Evolutionary conservation across 1,284 basidiomycete genomes (phyloP), one percentile per base, ranked within the genome.

Genomic region (Cryptococcus wingfieldii): DNA sequence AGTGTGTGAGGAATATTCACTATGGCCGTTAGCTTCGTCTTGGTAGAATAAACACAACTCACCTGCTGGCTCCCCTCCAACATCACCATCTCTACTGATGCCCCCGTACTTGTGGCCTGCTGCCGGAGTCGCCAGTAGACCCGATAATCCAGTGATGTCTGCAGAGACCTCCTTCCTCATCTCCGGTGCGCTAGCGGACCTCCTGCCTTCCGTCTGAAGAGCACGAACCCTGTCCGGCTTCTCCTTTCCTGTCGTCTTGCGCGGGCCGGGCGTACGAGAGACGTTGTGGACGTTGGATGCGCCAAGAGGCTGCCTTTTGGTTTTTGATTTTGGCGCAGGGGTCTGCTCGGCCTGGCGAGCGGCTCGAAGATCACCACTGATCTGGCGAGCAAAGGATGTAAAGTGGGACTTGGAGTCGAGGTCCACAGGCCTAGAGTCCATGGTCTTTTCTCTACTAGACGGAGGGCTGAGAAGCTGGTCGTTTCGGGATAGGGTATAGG

Each of bases 81-180:
- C 59, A 28, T 68, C 58, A 5, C 59, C 68, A 59, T 77, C 72
- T 55, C 71, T 72, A 27, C 61, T 66, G 7, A 77, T 44, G 4
- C 45, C 49, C 8, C 59, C 71, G 57, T 65, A 69, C 38, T 56
- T 55, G 12, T 44, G 52, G 0, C 75, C 76, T 54, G 72, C 75
- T 3, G 68, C 72, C 4, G 76, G 76, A 2, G 76, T 77, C 14
- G 65, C 72, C 56, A 77, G 59, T 56, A 77, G 59, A 5, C 63
- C 69, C 7, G 76, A 75, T 55, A 76, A 57, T n/a, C 74, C 69
- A 16, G 76, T 77, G 9, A 76, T 55, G 57, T 76, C 75, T 12
- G 60, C 65, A 10, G 65, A 59, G 39, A 47, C 44, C 45, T 63
- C 61, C 38, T 18, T 47, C 14, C 51, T 27, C 38, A 61, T 49